Evolutionary conservation across 805 yeast species (phyloP).

Genomic region (Zygotorulaspora florentina): DNA sequence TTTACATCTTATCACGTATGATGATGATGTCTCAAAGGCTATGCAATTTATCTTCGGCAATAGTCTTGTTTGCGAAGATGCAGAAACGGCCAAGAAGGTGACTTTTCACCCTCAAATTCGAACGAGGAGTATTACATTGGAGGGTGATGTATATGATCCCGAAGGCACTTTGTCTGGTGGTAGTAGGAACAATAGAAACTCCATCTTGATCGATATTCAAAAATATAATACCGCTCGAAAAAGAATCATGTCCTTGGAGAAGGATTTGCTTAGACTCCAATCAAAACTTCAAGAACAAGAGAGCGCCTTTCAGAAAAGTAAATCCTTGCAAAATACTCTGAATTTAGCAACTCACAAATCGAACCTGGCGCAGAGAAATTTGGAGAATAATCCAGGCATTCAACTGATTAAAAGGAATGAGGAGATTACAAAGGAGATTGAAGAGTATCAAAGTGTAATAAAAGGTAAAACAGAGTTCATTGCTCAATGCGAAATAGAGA

Average conservation of each 20-base stretch:
- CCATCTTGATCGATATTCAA: slow-evolving; percentile 62
- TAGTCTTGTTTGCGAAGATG: slow-evolving; percentile 82
- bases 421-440: slow-evolving; percentile 44
- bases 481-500: slow-evolving; percentile 39
- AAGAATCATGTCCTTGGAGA: slow-evolving; percentile 40
- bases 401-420: slow-evolving; percentile 49
- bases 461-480: slow-evolving; percentile 34
- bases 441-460: slow-evolving; percentile 39
- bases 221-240: slow-evolving; percentile 48
- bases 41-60: slow-evolving; percentile 90
- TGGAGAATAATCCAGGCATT: slow-evolving; percentile 54
- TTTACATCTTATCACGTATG: slow-evolving; percentile 70
- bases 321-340: slow-evolving; percentile 53
- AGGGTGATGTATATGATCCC: slow-evolving; percentile 95
- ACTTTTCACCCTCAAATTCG: slow-evolving; percentile 80
- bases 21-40: slow-evolving; percentile 65
- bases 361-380: slow-evolving; percentile 49
- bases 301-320: slow-evolving; percentile 46
- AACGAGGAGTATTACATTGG: slow-evolving; percentile 78
- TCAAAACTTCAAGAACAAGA: slow-evolving; percentile 42
- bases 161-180: slow-evolving; percentile 96
- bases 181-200: slow-evolving; percentile 57
- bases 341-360: slow-evolving; percentile 57
- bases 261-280: slow-evolving; percentile 40
- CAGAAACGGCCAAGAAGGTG: slow-evolving; percentile 82